Evolutionary conservation across 2,329 filamentous ascomycete genomes (phyloP), one percentile per base, ranked within the genome.

Genomic region (Fusarium camptoceras): DNA sequence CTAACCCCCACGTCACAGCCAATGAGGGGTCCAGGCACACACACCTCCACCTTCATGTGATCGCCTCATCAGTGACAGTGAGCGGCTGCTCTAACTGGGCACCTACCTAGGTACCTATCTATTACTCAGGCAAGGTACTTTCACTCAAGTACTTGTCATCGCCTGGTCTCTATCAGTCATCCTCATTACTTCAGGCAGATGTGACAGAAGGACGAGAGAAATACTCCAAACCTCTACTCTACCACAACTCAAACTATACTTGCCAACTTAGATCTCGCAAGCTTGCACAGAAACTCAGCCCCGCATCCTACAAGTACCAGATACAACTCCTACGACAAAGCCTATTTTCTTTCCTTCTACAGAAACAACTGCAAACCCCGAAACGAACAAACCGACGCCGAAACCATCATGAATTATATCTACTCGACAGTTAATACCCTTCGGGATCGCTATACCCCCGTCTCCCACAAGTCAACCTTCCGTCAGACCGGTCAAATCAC

Each of bases 401-500:
- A 44, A 34, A n/a, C 20, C 76, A 82, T 72, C 64, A 97, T 97
- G 93, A 96, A 97, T 80, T 91, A 94, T 83, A 88, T 98, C 77
- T 94, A 97, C 82, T 97, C 94, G 59, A 95, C 94, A 54, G 91
- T 98, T 80, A 96, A 97, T 81, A 94, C 91, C 74, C 90, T 97
- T 78, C 92, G 95, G 75, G 96, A 98, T 83, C 91, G 91, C 75
- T 95, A 97, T 81, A 94, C 95, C 15, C 94, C 94, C 42, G 91
- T 97, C 76, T 90, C 89, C 64, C 91, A 97, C 80, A 97, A 90
- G 55, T 98, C 95, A 6, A 98, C 93, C 71, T 99, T 99, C 83
- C 93, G 95, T 75, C 88, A 89, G 76, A 97, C 94, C 7, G 96
- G 96, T 72, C 93, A 98, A 83, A 96, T 99, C 82, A 98, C 95